Base-by-base conservation (phyloP, 495 filamentous ascomycete species). In the Apodospora peruviana region DNA sequence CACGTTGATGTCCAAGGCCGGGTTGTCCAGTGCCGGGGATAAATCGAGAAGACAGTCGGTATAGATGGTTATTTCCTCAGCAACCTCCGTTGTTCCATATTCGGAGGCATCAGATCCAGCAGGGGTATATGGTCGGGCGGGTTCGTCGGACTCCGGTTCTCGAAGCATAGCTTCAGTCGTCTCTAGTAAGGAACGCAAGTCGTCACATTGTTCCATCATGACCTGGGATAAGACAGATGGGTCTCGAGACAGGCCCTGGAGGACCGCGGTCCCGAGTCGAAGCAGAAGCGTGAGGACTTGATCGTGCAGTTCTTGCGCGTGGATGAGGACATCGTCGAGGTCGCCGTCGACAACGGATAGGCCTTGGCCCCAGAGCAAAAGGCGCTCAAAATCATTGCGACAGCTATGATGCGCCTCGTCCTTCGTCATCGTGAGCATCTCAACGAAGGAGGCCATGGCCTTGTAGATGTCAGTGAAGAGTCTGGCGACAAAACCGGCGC, bases 31-130 rank as follows among this genome's bases (percentile, higher is more conserved):
- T 8, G 36, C 20, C 12, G 36, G 35, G 11, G 36, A 40, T 4
- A 48, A 23, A 20, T 48, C 46, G 36, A 48, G 17, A 2, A 48
- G 37, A 21, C 46, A 48, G 18, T 48, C 46, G 22, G 40, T n/a
- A 40, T 48, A 48, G 22, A 41, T 21, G 11, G 46, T 2, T 2
- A 48, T 48, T 18, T 48, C 46, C 10, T 48, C 46, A 14, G 40
- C 5, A n/a, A 40, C 7, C 9, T 48, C 46, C 5, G 20, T 21
- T 10, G 11, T 9, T 5, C n/a, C 22, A 12, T 40, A 19, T 10
- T 48, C 36, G 12, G 36, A 32, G 14, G 20, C 20, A 22, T 37
- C 18, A 8, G 35, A 40, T 20, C 22, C 46, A 7, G 46, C 12
- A 20, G 23, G 36, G 14, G 22, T 40, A 25, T 43, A 20, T 4